These are phyloP conservation scores for Colletotrichum tanaceti DNA, from an alignment of 2,329 filamentous ascomycete species.

Conservation along the genomic window DNA sequence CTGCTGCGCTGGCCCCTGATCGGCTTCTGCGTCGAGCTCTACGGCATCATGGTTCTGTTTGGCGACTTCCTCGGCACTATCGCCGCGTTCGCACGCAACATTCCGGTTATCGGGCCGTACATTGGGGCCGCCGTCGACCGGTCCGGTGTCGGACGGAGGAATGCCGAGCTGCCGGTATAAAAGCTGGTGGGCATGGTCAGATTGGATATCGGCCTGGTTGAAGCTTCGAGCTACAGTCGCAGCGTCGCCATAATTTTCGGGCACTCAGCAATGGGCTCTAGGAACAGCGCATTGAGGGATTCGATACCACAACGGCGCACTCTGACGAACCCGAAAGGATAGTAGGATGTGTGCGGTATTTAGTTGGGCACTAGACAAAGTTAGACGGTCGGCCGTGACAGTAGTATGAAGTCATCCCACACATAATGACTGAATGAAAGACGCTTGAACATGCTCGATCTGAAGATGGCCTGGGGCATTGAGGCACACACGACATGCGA, in stretches of 20 bases:
- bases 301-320: constrained; percentile 42
- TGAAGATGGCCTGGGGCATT: neutral
- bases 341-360: constrained; percentile 23
- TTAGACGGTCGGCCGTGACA: neutral
- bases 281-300: constrained; percentile 25
- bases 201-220: neutral
- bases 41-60: constrained; percentile 93
- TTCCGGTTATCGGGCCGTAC: constrained; percentile 88
- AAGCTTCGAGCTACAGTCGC: neutral
- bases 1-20: constrained; percentile 90
- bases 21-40: constrained; percentile 90
- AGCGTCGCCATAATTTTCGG: constrained; percentile 11
- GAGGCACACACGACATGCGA: neutral
- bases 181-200: constrained; percentile 42
- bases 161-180: constrained; percentile 81
- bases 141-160: constrained; percentile 75
- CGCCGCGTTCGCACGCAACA: constrained; percentile 83
- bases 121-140: constrained; percentile 80
- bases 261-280: constrained; percentile 27
- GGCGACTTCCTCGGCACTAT: constrained; percentile 97
- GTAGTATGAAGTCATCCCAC: neutral
- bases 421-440: constrained; percentile 34
- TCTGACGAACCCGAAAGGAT: constrained; percentile 1
- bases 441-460: neutral
- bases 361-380: neutral